A percentile compares a stretch with the other conserved stretches of the same genome.
Evolutionary conservation across 2,329 filamentous ascomycete genomes (phyloP).

Genomic region (Sclerotinia nivalis): DNA sequence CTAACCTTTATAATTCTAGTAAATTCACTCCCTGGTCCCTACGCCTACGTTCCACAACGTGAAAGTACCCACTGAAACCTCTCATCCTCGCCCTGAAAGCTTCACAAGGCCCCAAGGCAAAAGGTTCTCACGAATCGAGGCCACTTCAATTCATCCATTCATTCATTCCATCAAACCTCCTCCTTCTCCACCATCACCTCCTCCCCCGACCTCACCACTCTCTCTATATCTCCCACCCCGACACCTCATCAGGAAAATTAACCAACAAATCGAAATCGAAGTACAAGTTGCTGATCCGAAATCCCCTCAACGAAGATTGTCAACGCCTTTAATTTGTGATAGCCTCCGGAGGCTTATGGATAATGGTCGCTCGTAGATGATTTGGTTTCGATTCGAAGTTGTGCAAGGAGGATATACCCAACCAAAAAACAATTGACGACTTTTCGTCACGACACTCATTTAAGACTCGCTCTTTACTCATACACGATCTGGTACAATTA

Average conservation of each 20-base stretch:
- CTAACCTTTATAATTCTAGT: conserved; percentile 8
- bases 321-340: conserved; percentile 27
- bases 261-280: conserved; percentile 15
- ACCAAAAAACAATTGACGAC: conserved; percentile 33
- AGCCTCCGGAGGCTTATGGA: conserved; percentile 40
- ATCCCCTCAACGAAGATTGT: conserved; percentile 24
- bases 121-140: conserved; percentile 15
- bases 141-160: conserved; percentile 18
- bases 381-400: conserved; percentile 33
- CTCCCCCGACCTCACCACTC: conserved; percentile 13
- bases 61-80: conserved; percentile 14
- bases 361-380: conserved; percentile 40
- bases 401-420: conserved; percentile 30
- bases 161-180: conserved; percentile 15
- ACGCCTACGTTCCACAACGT: conserved; percentile 14
- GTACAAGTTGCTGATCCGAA: conserved; percentile 32
- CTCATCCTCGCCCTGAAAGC: conserved; percentile 13
- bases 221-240: conserved; percentile 16
- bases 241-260: conserved; percentile 13
- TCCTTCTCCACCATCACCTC: conserved; percentile 2
- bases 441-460: conserved; percentile 44
- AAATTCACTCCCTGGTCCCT: neutral
- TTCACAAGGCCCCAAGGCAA: conserved; percentile 21
- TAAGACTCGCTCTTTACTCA: conserved; percentile 32
- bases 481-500: conserved; percentile 12